Conservation (phyloP, 108 stramenopile species). For the Pseudonitzschia delicatissima region DNA sequence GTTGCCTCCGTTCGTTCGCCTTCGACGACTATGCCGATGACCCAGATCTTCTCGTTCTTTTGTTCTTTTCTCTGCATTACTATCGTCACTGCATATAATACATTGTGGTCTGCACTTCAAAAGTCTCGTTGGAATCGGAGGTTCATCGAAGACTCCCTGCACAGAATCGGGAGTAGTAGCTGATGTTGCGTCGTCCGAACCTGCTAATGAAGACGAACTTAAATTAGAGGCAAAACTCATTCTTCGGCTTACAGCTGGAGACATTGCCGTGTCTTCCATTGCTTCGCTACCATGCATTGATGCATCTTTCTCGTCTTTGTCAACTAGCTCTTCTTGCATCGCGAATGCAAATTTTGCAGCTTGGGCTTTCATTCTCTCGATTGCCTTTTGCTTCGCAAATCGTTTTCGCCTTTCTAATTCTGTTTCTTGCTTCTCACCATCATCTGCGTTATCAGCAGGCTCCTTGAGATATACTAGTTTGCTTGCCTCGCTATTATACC, state of each 20-base stretch:
- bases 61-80: constrained; percentile 17
- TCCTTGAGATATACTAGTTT: constrained; percentile 30
- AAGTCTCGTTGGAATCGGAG: constrained; percentile 39
- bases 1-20: constrained; percentile 45
- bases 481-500: constrained; percentile 49
- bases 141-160: constrained; percentile 18
- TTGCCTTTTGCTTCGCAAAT: constrained; percentile 65
- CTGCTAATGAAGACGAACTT: constrained; percentile 27
- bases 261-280: not conserved
- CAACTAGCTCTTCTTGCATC: constrained; percentile 44
- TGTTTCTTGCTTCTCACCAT: constrained; percentile 33
- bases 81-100: constrained; percentile 77
- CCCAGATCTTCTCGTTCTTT: constrained; percentile 27
- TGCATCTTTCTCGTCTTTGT: constrained; percentile 47
- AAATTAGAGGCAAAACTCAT: constrained; percentile 34
- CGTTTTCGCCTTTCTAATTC: constrained; percentile 58
- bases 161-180: constrained; percentile 14
- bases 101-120: constrained; percentile 64
- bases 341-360: constrained; percentile 72
- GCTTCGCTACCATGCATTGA: not conserved
- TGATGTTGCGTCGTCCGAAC: constrained; percentile 31
- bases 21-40: constrained; percentile 39
- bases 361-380: constrained; percentile 67
- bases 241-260: constrained; percentile 17
- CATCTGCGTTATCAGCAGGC: constrained; percentile 6